A percentile compares a stretch with the other conserved stretches of the same genome.
These are phyloP conservation scores for Plantago ovata DNA, from an alignment of 257 asterid species.

Conservation along the genomic window DNA sequence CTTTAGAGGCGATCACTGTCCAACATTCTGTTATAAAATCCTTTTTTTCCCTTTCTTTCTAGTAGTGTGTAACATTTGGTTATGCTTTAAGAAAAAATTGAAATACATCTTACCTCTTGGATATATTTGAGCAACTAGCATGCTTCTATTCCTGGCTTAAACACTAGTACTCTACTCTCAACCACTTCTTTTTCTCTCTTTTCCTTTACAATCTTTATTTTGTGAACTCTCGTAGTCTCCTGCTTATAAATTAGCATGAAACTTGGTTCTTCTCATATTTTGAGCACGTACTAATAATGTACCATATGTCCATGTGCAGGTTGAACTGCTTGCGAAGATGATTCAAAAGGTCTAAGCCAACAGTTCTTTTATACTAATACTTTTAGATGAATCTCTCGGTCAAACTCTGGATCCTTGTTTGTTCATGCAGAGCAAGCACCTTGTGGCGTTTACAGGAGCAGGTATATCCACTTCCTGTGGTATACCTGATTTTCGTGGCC, in stretches of 20 bases:
- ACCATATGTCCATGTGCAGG: conserved; percentile 43
- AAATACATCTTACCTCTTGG: background rate
- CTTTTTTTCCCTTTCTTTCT: background rate
- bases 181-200: background rate
- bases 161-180: conserved; percentile 1
- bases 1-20: background rate
- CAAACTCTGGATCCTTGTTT: conserved; percentile 25
- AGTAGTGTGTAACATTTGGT: conserved; percentile 1
- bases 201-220: conserved; percentile 3
- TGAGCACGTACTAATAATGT: no score
- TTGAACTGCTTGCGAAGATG: conserved; percentile 66
- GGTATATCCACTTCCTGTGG: conserved; percentile 98
- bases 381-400: conserved; percentile 21
- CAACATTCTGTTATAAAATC: background rate
- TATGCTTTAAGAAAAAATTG: background rate
- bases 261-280: conserved; percentile 14
- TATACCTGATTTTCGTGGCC: conserved; percentile 98
- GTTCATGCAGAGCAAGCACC: conserved; percentile 83
- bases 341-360: conserved; percentile 59
- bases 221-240: background rate
- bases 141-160: background rate
- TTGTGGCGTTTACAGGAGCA: conserved; percentile 97
- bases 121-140: background rate
- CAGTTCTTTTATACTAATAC: conserved; percentile 15
- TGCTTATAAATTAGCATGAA: conserved; percentile 2